phyloP scores from a whole-genome alignment of 2,329 filamentous ascomycete genomes.

The Diplocarpon mali region DNA sequence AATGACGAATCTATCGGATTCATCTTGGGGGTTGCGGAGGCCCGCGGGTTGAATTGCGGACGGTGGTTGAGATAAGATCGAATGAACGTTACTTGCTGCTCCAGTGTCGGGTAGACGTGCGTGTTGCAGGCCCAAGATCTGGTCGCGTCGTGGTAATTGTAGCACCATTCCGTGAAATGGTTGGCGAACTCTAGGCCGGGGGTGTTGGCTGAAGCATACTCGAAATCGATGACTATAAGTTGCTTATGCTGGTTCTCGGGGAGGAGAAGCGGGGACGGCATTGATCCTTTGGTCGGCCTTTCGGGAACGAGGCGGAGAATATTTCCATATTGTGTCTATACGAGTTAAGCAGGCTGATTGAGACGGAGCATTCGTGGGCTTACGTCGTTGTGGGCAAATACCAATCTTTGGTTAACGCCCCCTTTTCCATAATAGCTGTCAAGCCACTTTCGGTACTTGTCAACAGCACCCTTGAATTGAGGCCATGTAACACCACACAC shows the following conservation, averaged over 20 bases:
- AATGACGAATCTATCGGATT: constrained; percentile 17
- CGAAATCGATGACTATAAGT: constrained; percentile 94
- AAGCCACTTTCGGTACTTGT: constrained; percentile 69
- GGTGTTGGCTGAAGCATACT: constrained; percentile 85
- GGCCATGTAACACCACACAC: constrained; percentile 80
- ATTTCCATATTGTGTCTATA: constrained; percentile 93
- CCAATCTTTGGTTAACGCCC: constrained; percentile 60
- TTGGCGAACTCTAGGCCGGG: constrained; percentile 90
- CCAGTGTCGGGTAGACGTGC: constrained; percentile 59
- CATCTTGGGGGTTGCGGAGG: constrained; percentile 28
- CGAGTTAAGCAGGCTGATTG: constrained; percentile 4
- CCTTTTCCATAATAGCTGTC: constrained; percentile 55
- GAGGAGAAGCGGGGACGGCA: constrained; percentile 67
- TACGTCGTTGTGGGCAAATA: constrained; percentile 98
- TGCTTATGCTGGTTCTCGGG: constrained; percentile 93
- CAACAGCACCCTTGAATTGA: constrained; percentile 61
- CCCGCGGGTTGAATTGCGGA: constrained; percentile 49
- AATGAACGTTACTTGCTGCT: constrained; percentile 79
- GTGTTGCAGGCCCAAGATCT: constrained; percentile 57
- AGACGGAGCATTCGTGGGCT: constrained; percentile 27
- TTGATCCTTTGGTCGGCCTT: constrained; percentile 31
- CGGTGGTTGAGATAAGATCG: constrained; percentile 77
- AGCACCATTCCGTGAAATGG: constrained; percentile 97
- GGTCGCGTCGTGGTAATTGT: constrained; percentile 79
- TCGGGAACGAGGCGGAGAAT: constrained; percentile 65